Base-by-base conservation (phyloP, 1,284 basidiomycete species). In the Apiotrichum gracile region DNA sequence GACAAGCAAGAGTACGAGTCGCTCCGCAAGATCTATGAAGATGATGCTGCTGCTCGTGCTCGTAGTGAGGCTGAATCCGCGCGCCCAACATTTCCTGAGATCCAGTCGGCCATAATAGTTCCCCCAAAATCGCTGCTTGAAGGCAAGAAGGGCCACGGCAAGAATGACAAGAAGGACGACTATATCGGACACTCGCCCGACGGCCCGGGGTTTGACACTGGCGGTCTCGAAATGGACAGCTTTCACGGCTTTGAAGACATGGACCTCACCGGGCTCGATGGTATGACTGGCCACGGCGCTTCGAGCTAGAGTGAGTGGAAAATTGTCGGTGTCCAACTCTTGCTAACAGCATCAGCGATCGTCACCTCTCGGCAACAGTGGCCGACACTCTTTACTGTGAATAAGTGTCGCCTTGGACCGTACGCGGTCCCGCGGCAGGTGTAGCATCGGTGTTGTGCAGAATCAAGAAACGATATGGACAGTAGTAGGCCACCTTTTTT, bases 1-100 rank as follows among this genome's bases (percentile, higher is more conserved):
- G 89, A 92, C 80, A 93, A 92, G 78, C 83, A 90, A 76, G 86
- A 89, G 61, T 93, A 93, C 73, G 89, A 92, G 67, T 79, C 83
- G 21, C 86, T 86, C 34, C 79, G 87, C 51, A 81, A 86, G 69
- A 64, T 88, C 45, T 91, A 91, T 67, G 88, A 91, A 70, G 87
- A 90, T 66, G 86, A 86, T 54, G 82, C 84, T 29, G 80, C 82
- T 16, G 84, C 61, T 24, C 58, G 60, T 9, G 54, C 55, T 19
- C 58, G 81, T 2, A 82, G 84, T 62, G 82, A 82, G 16, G 81
- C 82, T 9, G 46, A 51, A 16, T 49, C 40, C 24, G 37, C 85
- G 79, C 69, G 87, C 85, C 79, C 86, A 10, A 43, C 51, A 16
- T 57, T 60, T 42, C 46, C 48, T 25, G 55, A 57, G 44, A 49